phyloP scores from a whole-genome alignment of 306 rosid genomes.

The Coriaria nepalensis region DNA sequence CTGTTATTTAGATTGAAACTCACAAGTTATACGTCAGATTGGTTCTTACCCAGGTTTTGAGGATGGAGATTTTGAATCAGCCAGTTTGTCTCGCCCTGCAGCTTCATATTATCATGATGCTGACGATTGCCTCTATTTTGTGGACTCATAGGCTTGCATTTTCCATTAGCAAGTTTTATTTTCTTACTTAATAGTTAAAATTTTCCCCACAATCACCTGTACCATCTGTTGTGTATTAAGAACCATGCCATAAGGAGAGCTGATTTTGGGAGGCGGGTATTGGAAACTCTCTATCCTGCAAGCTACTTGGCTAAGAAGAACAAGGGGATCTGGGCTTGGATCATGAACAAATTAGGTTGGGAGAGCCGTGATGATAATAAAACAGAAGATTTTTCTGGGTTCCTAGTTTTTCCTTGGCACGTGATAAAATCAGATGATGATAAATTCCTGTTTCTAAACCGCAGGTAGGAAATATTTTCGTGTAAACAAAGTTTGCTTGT shows the following conservation, averaged over 20 bases:
- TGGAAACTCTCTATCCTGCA: slow-evolving; percentile 65
- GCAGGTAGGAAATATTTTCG: slow-evolving; percentile 26
- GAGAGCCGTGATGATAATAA: slow-evolving; percentile 29
- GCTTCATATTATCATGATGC: slow-evolving; percentile 55
- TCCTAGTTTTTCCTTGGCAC: slow-evolving; percentile 81
- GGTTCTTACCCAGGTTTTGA: slow-evolving; percentile 91
- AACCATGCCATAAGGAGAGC: slow-evolving; percentile 92
- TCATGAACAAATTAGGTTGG: slow-evolving; percentile 49
- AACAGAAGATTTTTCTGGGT: slow-evolving; percentile 32
- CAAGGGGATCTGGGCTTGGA: slow-evolving; percentile 45
- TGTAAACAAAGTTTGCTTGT: neutral
- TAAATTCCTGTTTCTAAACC: slow-evolving; percentile 41
- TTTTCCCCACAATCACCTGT: neutral
- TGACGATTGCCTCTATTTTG: slow-evolving; percentile 69
- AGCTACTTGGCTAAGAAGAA: slow-evolving; percentile 26
- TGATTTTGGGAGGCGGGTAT: slow-evolving; percentile 44
- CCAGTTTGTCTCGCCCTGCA: slow-evolving; percentile 77
- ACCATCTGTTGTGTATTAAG: slow-evolving; percentile 22
- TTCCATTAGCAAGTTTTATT: neutral
- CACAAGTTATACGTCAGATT: slow-evolving; percentile 38
- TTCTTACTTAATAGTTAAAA: neutral
- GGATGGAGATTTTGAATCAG: slow-evolving; percentile 80
- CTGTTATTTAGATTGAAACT: no score
- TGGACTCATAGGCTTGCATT: slow-evolving; percentile 81
- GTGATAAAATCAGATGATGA: slow-evolving; percentile 53